These are phyloP conservation scores for Persicaria tinctoria DNA, from an alignment of 148 eudicot species.

Conservation along the genomic window DNA sequence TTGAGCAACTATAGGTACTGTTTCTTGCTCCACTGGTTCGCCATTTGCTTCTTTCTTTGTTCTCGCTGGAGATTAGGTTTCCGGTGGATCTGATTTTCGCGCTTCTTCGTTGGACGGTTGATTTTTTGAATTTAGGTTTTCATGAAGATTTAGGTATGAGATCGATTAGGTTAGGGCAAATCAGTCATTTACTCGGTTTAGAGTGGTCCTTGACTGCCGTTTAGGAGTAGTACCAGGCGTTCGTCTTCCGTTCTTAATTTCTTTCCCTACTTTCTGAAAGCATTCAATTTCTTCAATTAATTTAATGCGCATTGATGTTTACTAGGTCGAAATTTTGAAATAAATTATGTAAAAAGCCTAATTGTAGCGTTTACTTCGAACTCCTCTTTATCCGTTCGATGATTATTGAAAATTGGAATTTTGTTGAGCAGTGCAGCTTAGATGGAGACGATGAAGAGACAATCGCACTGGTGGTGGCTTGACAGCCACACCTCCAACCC, in stretches of 20 bases:
- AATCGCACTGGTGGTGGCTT: slow-evolving; percentile 68
- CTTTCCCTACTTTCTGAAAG: background rate
- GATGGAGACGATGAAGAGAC: slow-evolving; percentile 21
- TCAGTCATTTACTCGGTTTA: background rate
- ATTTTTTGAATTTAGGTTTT: background rate
- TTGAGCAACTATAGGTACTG: background rate
- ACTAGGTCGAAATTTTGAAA: background rate
- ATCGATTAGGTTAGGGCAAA: background rate
- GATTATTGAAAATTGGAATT: background rate
- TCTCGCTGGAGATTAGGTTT: background rate
- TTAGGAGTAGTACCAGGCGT: background rate
- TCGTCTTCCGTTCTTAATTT: background rate
- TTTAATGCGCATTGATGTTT: background rate
- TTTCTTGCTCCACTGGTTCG: background rate
- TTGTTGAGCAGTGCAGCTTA: slow-evolving; percentile 8
- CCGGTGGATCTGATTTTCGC: background rate
- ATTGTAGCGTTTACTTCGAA: background rate
- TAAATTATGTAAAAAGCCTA: background rate
- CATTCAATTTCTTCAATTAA: background rate
- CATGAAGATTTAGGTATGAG: background rate
- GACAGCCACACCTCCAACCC: slow-evolving; percentile 42
- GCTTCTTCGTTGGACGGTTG: background rate
- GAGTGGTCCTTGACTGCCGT: background rate
- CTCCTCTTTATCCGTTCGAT: background rate
- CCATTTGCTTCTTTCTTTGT: background rate